These are phyloP conservation scores for Oryza australiensis DNA, from an alignment of 176 grass and related monocot species.

Conservation along the genomic window DNA sequence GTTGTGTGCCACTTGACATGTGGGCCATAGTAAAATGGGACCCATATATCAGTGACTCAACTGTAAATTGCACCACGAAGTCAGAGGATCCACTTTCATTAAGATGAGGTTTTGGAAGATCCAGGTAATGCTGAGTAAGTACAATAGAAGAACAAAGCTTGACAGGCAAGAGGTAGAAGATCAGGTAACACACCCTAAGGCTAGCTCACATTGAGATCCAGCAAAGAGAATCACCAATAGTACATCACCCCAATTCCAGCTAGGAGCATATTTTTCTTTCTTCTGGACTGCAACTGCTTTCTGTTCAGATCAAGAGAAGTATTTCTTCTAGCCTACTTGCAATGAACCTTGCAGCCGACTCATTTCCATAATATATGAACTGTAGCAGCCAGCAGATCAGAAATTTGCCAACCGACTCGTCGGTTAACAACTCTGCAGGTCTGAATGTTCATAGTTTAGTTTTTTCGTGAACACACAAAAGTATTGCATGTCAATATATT, in stretches of 20 bases:
- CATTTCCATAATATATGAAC: not conserved
- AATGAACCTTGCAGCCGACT: constrained; percentile 5
- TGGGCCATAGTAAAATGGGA: too few relatives aligned
- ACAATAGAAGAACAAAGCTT: not conserved
- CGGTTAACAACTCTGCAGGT: not conserved
- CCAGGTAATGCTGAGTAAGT: not conserved
- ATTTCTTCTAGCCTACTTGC: not conserved
- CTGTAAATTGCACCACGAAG: too few relatives aligned
- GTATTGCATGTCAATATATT: too few relatives aligned
- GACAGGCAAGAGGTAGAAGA: not conserved
- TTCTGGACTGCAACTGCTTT: not conserved
- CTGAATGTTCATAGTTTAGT: not conserved
- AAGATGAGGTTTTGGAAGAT: not conserved
- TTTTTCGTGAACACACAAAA: too few relatives aligned
- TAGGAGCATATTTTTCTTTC: not conserved
- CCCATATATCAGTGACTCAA: too few relatives aligned
- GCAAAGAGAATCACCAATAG: not conserved
- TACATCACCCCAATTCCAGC: not conserved
- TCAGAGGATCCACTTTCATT: too few relatives aligned
- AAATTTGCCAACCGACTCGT: not conserved
- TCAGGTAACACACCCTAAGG: too few relatives aligned
- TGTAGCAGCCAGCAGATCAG: not conserved
- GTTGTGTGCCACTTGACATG: too few relatives aligned
- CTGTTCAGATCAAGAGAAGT: not conserved
- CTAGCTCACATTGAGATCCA: not conserved